Evolutionary conservation across 345 rosid genomes (phyloP).

Genomic region (Balakata baccata): DNA sequence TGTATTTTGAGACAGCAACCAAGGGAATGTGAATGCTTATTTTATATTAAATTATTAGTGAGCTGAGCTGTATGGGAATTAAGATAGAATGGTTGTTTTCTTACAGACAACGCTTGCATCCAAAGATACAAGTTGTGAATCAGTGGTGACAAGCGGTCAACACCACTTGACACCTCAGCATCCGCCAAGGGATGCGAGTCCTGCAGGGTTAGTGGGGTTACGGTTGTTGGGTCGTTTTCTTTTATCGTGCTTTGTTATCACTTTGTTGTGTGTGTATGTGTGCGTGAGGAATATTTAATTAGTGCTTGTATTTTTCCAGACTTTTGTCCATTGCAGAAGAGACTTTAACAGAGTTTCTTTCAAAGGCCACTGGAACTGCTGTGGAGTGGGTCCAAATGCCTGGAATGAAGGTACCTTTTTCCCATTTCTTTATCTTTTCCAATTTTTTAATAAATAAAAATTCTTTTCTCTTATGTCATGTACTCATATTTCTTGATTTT

Average conservation of each 20-base stretch:
- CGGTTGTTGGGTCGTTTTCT: slow-evolving; percentile 47
- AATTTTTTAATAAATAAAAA: neutral
- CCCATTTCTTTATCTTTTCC: slow-evolving; percentile 10
- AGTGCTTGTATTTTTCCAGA: slow-evolving; percentile 42
- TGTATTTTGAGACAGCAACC: neutral
- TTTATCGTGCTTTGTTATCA: slow-evolving; percentile 28
- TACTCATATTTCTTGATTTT: neutral
- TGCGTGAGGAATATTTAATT: slow-evolving; percentile 18
- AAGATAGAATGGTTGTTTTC: slow-evolving; percentile 17
- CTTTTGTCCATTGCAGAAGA: slow-evolving; percentile 99
- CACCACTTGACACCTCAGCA: slow-evolving; percentile 94
- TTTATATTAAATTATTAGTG: neutral
- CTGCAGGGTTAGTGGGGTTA: slow-evolving; percentile 91
- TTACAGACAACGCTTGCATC: slow-evolving; percentile 80
- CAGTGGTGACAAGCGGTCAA: slow-evolving; percentile 96
- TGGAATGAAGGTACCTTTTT: slow-evolving; percentile 92
- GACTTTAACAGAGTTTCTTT: slow-evolving; percentile 99
- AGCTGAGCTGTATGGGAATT: too few relatives aligned
- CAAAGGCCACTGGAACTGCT: slow-evolving; percentile 99
- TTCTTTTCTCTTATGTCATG: neutral
- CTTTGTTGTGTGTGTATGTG: slow-evolving; percentile 20
- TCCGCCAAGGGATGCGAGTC: slow-evolving; percentile 99
- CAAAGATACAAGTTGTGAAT: slow-evolving; percentile 98
- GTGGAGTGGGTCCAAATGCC: slow-evolving; percentile 99
- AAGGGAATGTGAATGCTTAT: slow-evolving; percentile 5